These are phyloP conservation scores for Trichoderma sp. DNA, from an alignment of 2,329 filamentous ascomycete species.

Conservation along the genomic window DNA sequence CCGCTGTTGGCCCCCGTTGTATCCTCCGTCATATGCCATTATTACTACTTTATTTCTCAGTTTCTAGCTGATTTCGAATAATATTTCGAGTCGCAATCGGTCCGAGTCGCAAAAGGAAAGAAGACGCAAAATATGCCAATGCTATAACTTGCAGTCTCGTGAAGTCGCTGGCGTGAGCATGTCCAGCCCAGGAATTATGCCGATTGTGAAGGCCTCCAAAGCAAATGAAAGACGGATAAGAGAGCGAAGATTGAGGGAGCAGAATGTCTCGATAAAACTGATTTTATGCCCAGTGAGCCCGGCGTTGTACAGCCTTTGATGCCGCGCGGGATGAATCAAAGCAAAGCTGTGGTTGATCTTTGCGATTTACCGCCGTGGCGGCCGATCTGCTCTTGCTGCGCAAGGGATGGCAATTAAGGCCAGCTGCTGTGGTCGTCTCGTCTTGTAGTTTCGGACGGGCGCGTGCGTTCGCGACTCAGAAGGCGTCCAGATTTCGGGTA, in stretches of 20 bases:
- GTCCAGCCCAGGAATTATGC: background rate
- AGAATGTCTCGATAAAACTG: background rate
- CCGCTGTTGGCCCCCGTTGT: conserved; percentile 49
- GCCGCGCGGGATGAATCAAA: conserved; percentile 7
- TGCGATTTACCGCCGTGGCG: background rate
- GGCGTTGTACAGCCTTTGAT: background rate
- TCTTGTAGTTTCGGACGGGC: conserved; percentile 15
- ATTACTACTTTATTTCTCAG: conserved; percentile 8
- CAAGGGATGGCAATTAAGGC: background rate
- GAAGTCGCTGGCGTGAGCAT: background rate
- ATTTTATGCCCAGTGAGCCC: background rate
- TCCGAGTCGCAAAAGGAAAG: background rate
- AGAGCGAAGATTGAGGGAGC: background rate
- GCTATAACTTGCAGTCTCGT: background rate
- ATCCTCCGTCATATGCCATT: conserved; percentile 59
- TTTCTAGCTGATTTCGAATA: conserved; percentile 1
- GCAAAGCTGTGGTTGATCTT: background rate
- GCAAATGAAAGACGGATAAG: background rate
- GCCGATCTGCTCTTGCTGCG: background rate
- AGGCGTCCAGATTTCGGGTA: conserved; percentile 6
- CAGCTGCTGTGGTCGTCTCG: conserved; percentile 9
- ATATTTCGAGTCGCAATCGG: background rate
- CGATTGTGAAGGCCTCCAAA: background rate
- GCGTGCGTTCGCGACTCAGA: background rate
- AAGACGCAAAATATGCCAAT: background rate